Percentiles rank a stretch among this genome's conserved stretches.
phyloP scores from a whole-genome alignment of 2,329 filamentous ascomycete genomes.

The Ceratocystis smalleyi region DNA sequence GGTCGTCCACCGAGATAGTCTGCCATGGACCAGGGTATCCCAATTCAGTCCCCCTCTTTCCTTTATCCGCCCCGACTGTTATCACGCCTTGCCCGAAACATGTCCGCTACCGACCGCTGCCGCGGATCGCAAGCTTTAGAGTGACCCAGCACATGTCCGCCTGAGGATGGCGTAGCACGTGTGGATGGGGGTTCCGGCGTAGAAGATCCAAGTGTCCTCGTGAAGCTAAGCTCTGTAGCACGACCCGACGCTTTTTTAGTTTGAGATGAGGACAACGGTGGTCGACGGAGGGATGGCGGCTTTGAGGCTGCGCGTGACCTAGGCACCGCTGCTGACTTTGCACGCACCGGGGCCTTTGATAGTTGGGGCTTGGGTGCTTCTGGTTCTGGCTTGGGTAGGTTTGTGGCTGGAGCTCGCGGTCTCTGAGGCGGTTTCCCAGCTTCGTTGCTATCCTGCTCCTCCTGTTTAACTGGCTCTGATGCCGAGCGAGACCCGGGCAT shows the following conservation, averaged over 20 bases:
- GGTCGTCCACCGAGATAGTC: no score
- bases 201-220: constrained; percentile 8
- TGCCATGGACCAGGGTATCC: no score
- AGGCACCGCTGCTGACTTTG: not conserved
- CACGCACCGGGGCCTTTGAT: not conserved
- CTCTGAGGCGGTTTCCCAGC: not conserved
- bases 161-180: not conserved
- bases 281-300: not conserved
- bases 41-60: no score
- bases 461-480: not conserved
- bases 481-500: not conserved
- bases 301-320: not conserved
- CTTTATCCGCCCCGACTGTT: not conserved
- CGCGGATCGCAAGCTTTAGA: not conserved
- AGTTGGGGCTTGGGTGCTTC: not conserved
- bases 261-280: not conserved
- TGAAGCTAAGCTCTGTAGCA: constrained; percentile 3
- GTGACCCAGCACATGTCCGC: not conserved
- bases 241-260: not conserved
- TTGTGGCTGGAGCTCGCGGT: not conserved
- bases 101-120: constrained; percentile 16
- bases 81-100: constrained; percentile 1
- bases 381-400: not conserved
- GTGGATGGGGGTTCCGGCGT: not conserved
- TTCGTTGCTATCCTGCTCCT: not conserved